These are phyloP conservation scores for Trichosporon sp. DNA, from an alignment of 1,284 basidiomycete species.

Conservation along the genomic window DNA sequence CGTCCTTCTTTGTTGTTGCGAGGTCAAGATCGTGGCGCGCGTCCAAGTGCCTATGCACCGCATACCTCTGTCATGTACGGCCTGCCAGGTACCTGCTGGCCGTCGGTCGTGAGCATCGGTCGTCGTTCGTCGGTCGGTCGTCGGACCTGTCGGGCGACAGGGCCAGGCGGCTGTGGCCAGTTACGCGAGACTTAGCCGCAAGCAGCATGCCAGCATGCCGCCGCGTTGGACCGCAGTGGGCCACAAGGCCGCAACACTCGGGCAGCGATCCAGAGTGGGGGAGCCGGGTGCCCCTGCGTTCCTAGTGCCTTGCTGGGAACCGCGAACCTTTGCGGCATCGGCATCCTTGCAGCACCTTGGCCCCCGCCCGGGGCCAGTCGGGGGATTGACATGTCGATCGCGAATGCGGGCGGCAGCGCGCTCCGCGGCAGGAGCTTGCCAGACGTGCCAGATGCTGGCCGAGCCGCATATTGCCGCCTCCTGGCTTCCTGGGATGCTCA, in stretches of 20 bases:
- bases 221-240: neutral
- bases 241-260: neutral
- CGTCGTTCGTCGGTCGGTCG: neutral
- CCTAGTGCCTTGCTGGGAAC: neutral
- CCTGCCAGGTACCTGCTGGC: neutral
- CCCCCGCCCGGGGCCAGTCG: neutral
- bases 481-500: neutral
- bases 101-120: neutral
- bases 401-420: neutral
- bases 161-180: neutral
- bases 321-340: neutral
- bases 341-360: neutral
- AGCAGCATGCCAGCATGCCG: neutral
- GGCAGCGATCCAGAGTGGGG: neutral
- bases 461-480: neutral
- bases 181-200: conserved; percentile 4
- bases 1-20: neutral
- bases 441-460: neutral
- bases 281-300: neutral
- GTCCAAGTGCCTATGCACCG: neutral
- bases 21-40: neutral
- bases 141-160: neutral
- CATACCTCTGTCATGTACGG: neutral
- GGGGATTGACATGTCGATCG: neutral
- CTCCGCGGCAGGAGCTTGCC: neutral